Conservation (phyloP, 2,329 filamentous ascomycete genomes). For the Cladosporium sp. region DNA sequence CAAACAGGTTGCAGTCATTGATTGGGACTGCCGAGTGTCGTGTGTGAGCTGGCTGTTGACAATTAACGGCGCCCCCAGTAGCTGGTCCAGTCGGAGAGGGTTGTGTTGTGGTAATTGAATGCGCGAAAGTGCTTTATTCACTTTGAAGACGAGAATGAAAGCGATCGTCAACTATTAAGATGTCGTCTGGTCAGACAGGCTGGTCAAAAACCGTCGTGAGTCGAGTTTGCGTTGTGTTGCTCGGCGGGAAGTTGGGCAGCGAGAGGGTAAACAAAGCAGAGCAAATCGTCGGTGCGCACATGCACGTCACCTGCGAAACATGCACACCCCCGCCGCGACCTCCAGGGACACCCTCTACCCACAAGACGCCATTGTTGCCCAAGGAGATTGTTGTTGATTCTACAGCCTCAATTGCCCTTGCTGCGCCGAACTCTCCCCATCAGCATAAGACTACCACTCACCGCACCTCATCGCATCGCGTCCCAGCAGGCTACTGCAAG, state of each 20-base stretch:
- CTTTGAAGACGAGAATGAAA: too few relatives aligned
- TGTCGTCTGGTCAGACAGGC: background rate
- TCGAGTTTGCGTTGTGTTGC: background rate
- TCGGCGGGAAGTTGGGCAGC: background rate
- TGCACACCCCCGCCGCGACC: background rate
- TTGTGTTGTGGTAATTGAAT: background rate
- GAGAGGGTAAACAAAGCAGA: slow-evolving; percentile 1
- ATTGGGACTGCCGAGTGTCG: background rate
- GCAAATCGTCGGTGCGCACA: background rate
- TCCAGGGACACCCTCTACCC: too few relatives aligned
- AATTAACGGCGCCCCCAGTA: background rate
- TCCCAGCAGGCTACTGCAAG: background rate
- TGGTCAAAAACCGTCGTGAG: background rate
- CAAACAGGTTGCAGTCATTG: background rate
- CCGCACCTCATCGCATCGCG: background rate
- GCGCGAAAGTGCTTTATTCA: too few relatives aligned
- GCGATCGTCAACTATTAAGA: background rate
- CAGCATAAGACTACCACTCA: background rate
- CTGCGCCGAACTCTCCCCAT: background rate
- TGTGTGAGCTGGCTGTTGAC: background rate
- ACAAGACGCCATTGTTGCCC: background rate
- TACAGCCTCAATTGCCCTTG: background rate
- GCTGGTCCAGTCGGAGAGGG: background rate
- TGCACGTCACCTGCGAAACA: background rate
- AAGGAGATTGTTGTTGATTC: background rate